Evolutionary conservation across 2,329 filamentous ascomycete species (phyloP), one percentile per base, ranked within the genome.

Genomic region (Colletotrichum orchidophilum): DNA sequence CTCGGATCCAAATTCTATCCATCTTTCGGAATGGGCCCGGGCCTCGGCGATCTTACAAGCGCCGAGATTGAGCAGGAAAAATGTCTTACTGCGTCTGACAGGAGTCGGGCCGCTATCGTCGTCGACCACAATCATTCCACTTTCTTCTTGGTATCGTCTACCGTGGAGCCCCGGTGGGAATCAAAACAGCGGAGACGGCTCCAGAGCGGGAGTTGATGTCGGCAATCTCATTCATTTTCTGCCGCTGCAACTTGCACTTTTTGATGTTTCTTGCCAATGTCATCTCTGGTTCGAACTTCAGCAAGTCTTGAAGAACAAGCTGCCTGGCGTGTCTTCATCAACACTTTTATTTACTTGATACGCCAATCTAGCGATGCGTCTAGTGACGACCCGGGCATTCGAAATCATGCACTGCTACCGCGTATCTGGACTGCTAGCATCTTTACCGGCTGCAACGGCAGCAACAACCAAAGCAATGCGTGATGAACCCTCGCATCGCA

Each of bases 141-240:
- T 15, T 33, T 53, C n/a, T 42, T 27, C 31, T 58, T 33, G 42
- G 39, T 42, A n/a, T 57, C 29, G 21, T 31, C 29, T n/a, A 18
- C 31, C 55, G 31, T 50, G 29, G 29, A 39, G 50, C 29, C 49
- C 64, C 24, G 63, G 35, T 70, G 63, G 63, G 42, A 68, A 63
- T 29, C 1, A 12, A n/a, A 52, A 59, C 18, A 57, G 64, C 68
- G 64, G 63, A 71, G 68, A 58, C 57, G 11, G n/a, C 58, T 52
- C 29, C 29, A 62, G 63, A 35, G 55, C 68, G 68, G 68, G 68
- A 71, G 68, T 71, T 71, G 63, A 26, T 27, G 27, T 68, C 64
- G 68, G 68, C 68, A 71, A 63, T 71, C 52, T 63, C 31, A 21
- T 9, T 26, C 29, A 18, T 29, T n/a, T 9, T 13, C 3, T 42